These are phyloP conservation scores for Hydnomerulius pinastri DNA, from an alignment of 768 basidiomycete genomes.

Conservation along the genomic window DNA sequence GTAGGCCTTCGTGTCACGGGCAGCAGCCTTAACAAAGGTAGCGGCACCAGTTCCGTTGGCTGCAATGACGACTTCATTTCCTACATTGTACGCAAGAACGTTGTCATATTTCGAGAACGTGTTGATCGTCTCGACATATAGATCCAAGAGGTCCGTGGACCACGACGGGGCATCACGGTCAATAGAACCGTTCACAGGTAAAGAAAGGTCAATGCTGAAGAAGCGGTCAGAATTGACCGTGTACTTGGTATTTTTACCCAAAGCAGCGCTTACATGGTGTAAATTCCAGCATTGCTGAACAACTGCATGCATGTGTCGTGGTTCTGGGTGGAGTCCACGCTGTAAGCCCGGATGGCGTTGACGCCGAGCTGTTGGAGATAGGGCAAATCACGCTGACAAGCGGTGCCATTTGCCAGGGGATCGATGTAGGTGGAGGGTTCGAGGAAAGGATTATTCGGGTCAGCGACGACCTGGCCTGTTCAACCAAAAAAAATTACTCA, in stretches of 20 bases:
- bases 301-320: slow-evolving; percentile 86
- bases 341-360: slow-evolving; percentile 85
- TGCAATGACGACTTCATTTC: slow-evolving; percentile 75
- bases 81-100: slow-evolving; percentile 85
- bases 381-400: slow-evolving; percentile 79
- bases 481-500: neutral
- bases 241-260: slow-evolving; percentile 1
- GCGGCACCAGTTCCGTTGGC: slow-evolving; percentile 59
- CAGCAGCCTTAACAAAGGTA: slow-evolving; percentile 88
- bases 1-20: slow-evolving; percentile 85
- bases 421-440: slow-evolving; percentile 80
- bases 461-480: slow-evolving; percentile 40
- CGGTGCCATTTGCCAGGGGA: slow-evolving; percentile 65
- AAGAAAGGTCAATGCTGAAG: slow-evolving; percentile 77
- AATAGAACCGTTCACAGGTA: slow-evolving; percentile 86
- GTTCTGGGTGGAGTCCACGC: slow-evolving; percentile 78
- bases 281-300: slow-evolving; percentile 79
- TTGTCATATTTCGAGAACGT: slow-evolving; percentile 86
- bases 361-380: slow-evolving; percentile 74
- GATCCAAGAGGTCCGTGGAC: slow-evolving; percentile 78
- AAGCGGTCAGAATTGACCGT: slow-evolving; percentile 8
- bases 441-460: slow-evolving; percentile 59
- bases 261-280: slow-evolving; percentile 68
- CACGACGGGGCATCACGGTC: slow-evolving; percentile 73
- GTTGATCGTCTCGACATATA: slow-evolving; percentile 78